Conservation (phyloP, 2,329 filamentous ascomycete genomes). For the Raffaelea ambrosiae region DNA sequence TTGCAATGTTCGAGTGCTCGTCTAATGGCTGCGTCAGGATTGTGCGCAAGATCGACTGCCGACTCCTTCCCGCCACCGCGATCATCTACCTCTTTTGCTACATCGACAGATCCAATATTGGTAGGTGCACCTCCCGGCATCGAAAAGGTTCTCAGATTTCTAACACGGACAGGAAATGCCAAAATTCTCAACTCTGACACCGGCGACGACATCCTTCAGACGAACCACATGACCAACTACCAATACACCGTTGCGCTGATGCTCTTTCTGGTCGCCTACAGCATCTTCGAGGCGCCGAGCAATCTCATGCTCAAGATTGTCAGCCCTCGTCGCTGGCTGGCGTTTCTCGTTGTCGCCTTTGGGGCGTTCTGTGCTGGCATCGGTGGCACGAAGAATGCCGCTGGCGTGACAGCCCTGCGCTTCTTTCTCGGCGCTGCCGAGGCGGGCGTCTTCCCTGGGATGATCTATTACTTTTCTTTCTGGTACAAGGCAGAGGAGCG, state of each 20-base stretch:
- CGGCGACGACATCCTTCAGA: conserved; percentile 51
- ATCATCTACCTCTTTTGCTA: conserved; percentile 60
- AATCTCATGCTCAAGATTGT: conserved; percentile 60
- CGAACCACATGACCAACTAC: conserved; percentile 51
- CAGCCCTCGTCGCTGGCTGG: conserved; percentile 53
- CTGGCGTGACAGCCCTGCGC: conserved; percentile 50
- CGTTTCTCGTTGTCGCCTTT: conserved; percentile 60
- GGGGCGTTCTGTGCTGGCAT: conserved; percentile 59
- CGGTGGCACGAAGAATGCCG: conserved; percentile 54
- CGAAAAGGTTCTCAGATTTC: no score
- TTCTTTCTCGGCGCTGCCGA: conserved; percentile 58
- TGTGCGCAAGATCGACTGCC: conserved; percentile 51
- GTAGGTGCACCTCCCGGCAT: conserved; percentile 23
- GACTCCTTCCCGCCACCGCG: conserved; percentile 54
- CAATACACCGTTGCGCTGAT: conserved; percentile 52
- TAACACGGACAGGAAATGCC: conserved; percentile 37
- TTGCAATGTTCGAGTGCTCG: no score
- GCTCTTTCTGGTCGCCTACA: conserved; percentile 53
- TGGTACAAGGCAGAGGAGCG: conserved; percentile 67
- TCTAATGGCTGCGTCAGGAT: no score
- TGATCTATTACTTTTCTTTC: conserved; percentile 56
- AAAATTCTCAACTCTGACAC: conserved; percentile 55
- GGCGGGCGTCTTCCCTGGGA: conserved; percentile 35
- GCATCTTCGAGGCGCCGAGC: conserved; percentile 55
- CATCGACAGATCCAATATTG: conserved; percentile 61